These are phyloP conservation scores for Lactarius sp. DNA, from an alignment of 768 basidiomycete species.

Conservation along the genomic window DNA sequence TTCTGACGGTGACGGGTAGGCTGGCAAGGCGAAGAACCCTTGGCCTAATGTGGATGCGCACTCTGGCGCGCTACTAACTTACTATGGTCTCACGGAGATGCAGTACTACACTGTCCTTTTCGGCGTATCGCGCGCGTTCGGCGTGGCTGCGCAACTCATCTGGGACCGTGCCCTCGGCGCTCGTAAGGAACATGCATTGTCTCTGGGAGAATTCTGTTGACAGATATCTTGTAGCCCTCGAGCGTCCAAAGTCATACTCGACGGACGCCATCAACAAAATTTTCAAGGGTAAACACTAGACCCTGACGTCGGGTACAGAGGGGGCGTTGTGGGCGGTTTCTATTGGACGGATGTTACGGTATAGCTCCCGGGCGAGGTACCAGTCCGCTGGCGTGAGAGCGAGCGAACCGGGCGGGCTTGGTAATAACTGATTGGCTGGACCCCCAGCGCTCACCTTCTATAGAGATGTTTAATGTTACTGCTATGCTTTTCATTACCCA, in stretches of 20 bases:
- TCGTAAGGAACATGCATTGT: constrained; percentile 46
- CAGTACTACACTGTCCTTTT: constrained; percentile 97
- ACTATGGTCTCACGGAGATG: constrained; percentile 88
- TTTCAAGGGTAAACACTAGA: constrained; percentile 53
- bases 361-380: background rate
- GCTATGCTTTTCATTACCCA: constrained; percentile 4
- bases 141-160: constrained; percentile 83
- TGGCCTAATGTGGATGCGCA: constrained; percentile 98
- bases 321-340: constrained; percentile 9
- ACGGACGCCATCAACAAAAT: constrained; percentile 74
- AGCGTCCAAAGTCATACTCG: constrained; percentile 90
- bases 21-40: constrained; percentile 89
- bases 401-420: constrained; percentile 1
- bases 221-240: constrained; percentile 50
- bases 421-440: constrained; percentile 5
- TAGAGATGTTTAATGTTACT: constrained; percentile 7
- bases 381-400: constrained; percentile 10
- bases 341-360: background rate
- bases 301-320: background rate
- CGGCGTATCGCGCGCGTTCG: constrained; percentile 92
- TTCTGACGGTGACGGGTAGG: constrained; percentile 37
- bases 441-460: background rate
- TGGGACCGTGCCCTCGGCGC: constrained; percentile 93
- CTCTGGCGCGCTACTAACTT: constrained; percentile 82
- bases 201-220: constrained; percentile 4